These are phyloP conservation scores for Trapa bicornis DNA, from an alignment of 345 rosid species.

Conservation along the genomic window DNA sequence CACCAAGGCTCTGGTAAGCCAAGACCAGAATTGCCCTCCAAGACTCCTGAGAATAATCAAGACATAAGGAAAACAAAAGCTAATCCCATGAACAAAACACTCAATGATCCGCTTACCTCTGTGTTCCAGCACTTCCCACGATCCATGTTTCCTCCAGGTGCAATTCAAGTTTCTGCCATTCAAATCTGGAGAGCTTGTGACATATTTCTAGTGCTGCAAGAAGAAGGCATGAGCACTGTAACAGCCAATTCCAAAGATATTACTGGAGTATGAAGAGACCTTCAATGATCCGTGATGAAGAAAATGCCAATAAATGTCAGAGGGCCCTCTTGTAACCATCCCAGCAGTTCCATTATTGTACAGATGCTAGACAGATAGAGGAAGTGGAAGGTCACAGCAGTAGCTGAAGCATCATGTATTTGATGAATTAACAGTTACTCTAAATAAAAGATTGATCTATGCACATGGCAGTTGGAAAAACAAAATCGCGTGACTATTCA, in stretches of 20 bases:
- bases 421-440: neutral
- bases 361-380: neutral
- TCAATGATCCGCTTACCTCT: constrained; percentile 6
- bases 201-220: neutral
- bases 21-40: constrained; percentile 10
- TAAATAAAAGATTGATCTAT: neutral
- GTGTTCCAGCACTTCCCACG: constrained; percentile 11
- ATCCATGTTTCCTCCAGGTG: constrained; percentile 5
- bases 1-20: constrained; percentile 18
- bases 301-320: constrained; percentile 5
- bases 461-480: neutral
- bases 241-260: too few species aligned
- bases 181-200: neutral
- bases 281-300: neutral
- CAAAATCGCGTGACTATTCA: constrained; percentile 5
- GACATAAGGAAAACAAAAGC: constrained; percentile 3
- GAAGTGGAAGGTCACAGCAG: neutral
- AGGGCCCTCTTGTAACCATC: constrained; percentile 9
- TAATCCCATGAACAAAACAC: neutral
- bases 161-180: neutral
- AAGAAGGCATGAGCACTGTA: neutral
- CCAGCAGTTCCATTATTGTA: constrained; percentile 2
- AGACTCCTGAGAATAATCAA: constrained; percentile 10
- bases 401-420: neutral
- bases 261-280: neutral